Percentiles rank a stretch among this genome's conserved stretches.
Conservation (phyloP, 257 asterid species). For the Nicotiana tomentosiformis region DNA sequence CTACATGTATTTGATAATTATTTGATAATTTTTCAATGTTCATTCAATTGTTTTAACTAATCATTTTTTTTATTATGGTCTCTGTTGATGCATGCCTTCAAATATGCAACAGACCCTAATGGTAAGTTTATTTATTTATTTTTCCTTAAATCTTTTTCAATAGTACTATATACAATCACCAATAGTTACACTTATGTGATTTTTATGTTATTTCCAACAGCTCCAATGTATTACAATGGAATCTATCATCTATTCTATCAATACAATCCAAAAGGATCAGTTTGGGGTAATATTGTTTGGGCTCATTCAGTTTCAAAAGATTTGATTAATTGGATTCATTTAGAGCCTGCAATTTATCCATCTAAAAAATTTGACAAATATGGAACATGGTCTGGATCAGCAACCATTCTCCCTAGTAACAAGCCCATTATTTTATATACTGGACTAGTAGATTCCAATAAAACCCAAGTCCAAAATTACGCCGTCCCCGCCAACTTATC, state of each 20-base stretch:
- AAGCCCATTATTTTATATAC: constrained; percentile 42
- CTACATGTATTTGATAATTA: no score
- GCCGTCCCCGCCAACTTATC: constrained; percentile 35
- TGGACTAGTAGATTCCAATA: constrained; percentile 26
- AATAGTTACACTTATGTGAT: neutral
- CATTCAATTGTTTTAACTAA: neutral
- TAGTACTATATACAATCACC: neutral
- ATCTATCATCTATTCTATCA: constrained; percentile 45
- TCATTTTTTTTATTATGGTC: neutral
- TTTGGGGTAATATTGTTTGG: constrained; percentile 47
- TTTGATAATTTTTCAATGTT: no score
- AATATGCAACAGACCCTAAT: constrained; percentile 35
- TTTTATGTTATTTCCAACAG: constrained; percentile 1
- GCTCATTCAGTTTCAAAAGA: constrained; percentile 46
- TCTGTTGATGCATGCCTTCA: neutral
- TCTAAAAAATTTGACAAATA: constrained; percentile 31
- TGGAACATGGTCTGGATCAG: constrained; percentile 53
- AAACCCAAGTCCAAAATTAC: constrained; percentile 40
- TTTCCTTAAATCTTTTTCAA: neutral
- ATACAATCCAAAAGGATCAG: constrained; percentile 43
- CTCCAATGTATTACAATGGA: constrained; percentile 46
- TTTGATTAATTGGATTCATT: constrained; percentile 34
- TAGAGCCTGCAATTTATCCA: constrained; percentile 35
- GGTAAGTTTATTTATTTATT: constrained; percentile 12
- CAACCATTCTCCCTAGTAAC: constrained; percentile 37